Evolutionary conservation across 495 filamentous ascomycete genomes (phyloP).

Genomic region (Lichina pygmaea): DNA sequence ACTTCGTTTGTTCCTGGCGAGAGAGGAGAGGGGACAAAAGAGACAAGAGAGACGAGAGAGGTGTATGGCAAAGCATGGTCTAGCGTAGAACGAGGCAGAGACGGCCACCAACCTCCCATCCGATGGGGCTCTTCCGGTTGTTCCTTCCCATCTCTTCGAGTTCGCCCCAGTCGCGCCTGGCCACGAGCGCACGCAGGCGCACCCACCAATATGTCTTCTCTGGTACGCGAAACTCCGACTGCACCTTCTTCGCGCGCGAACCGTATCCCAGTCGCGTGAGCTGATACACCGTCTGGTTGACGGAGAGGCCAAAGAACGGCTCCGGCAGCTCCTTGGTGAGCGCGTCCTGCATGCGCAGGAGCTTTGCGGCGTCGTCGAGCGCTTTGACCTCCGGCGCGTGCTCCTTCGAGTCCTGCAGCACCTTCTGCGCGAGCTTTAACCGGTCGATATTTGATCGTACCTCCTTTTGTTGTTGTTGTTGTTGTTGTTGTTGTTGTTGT

Average conservation of each 20-base stretch:
- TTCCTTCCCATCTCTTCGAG: constrained; percentile 55
- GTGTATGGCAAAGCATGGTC: constrained; percentile 1
- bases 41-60: neutral
- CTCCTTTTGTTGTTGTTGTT: constrained; percentile 19
- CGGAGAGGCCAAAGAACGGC: constrained; percentile 47
- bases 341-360: constrained; percentile 62
- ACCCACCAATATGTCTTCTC: constrained; percentile 84
- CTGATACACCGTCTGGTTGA: constrained; percentile 78
- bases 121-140: constrained; percentile 61
- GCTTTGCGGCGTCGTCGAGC: constrained; percentile 45
- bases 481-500: constrained; percentile 2
- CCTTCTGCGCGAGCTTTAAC: constrained; percentile 53
- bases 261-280: constrained; percentile 47
- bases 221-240: constrained; percentile 74
- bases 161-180: constrained; percentile 72
- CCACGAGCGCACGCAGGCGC: constrained; percentile 65
- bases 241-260: constrained; percentile 59
- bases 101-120: constrained; percentile 51
- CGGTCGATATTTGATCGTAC: constrained; percentile 45
- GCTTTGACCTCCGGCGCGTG: constrained; percentile 44
- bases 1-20: neutral
- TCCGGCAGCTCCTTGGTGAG: constrained; percentile 61
- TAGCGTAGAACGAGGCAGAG: constrained; percentile 1
- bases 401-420: constrained; percentile 66
- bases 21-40: neutral